phyloP scores from a whole-genome alignment of 116 monocot genomes.

The Trichopus zeylanicus region DNA sequence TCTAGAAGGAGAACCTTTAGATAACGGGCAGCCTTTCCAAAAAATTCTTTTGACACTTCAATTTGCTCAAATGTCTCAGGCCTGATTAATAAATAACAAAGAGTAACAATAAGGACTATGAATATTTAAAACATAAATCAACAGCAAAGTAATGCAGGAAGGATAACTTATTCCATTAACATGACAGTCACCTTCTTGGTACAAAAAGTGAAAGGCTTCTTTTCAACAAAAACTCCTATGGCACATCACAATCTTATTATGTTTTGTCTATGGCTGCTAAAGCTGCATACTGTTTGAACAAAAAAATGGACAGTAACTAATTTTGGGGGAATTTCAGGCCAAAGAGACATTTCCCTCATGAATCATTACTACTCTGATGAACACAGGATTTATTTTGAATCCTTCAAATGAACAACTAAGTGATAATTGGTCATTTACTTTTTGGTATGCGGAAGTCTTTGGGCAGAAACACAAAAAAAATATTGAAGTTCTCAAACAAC shows the following conservation, averaged over 20 bases:
- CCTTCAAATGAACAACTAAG: no score
- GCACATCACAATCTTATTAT: background rate
- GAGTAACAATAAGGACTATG: background rate
- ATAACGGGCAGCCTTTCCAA: conserved; percentile 79
- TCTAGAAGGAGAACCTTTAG: conserved; percentile 48
- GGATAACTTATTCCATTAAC: conserved; percentile 79
- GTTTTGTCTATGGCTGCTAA: background rate
- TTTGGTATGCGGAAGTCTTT: no score
- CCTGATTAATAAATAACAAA: conserved; percentile 22
- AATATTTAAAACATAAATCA: background rate
- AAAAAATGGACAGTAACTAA: background rate
- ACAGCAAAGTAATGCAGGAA: background rate
- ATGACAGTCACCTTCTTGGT: conserved; percentile 67
- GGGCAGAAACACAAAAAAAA: no score
- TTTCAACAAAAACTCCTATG: conserved; percentile 91
- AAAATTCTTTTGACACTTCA: conserved; percentile 71
- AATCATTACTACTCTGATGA: no score
- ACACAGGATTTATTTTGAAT: no score
- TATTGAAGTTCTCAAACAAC: no score
- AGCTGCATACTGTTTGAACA: background rate
- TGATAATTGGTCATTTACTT: no score
- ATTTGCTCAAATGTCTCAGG: conserved; percentile 86
- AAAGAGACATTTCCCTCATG: no score
- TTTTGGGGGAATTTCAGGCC: no score
- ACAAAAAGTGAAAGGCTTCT: conserved; percentile 78